Evolutionary conservation across 2,329 filamentous ascomycete genomes (phyloP), one percentile per base, ranked within the genome.

Genomic region (Macroventuria anomochaeta): DNA sequence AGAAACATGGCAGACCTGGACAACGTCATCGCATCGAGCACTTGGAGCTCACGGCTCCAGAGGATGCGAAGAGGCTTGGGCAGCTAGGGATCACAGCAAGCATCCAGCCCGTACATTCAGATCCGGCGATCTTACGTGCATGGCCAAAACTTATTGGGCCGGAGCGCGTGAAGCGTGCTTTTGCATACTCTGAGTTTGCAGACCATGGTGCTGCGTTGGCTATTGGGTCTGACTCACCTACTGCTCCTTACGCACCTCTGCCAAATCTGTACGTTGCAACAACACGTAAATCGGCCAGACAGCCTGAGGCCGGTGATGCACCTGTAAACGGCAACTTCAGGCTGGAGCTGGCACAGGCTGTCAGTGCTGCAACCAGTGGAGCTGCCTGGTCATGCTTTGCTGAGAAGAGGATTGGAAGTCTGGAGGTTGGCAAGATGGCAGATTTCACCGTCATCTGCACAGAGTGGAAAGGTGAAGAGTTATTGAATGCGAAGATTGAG

Each of bases 81-180:
- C 64, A 74, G 20, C 73, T 86, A 3, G 84, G 85, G 41, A 86
- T 88, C 71, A 96, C 91, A 50, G 93, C 96, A 55, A 90, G 90
- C 51, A 96, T 96, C 61, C 91, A 96, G 78, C 95, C 92, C 18
- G 96, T 96, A 77, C 96, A 92, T 74, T 90, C 92, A 62, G 92
- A 96, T 68, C 86, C 86, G 0, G 83, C 84, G 0, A 85, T 87
- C 49, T 73, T 88, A 3, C 76, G 80, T 23, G 85, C 83, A 0
- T 89, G 86, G 83, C 83, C 83, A 0, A 72, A 76, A 7, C 77
- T 88, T 13, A 72, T 88, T 3, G 85, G 84, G 1, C 63, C 70
- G 1, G 72, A 79, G 13, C 77, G 85, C 1, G 83, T 85, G 72
- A 76, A 76, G 43, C 77, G 85, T 12, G 85, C 84, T 0, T 88